Percentiles rank a stretch among this genome's conserved stretches.
These are phyloP conservation scores for Fomitopsis serialis DNA, from an alignment of 768 basidiomycete genomes.

Conservation along the genomic window DNA sequence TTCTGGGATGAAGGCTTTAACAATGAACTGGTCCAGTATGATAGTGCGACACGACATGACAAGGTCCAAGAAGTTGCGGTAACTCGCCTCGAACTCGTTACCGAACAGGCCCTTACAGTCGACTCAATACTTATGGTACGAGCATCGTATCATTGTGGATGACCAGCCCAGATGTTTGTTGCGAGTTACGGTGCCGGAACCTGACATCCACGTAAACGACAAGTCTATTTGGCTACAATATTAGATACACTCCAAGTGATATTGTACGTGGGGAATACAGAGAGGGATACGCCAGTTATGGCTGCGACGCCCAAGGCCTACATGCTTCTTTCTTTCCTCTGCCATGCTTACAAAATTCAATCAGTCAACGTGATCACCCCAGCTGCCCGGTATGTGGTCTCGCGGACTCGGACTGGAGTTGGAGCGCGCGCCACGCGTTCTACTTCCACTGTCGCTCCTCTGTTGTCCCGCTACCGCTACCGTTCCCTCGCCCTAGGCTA, in stretches of 20 bases:
- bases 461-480: not conserved
- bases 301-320: not conserved
- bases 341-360: not conserved
- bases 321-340: not conserved
- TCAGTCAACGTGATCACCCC: conserved; percentile 17
- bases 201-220: too few relatives aligned
- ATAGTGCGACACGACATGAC: too few relatives aligned
- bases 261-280: not conserved
- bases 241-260: not conserved
- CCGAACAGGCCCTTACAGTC: too few relatives aligned
- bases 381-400: conserved; percentile 15
- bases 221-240: not conserved
- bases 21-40: too few relatives aligned
- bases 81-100: too few relatives aligned
- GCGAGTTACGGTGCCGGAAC: too few relatives aligned
- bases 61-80: too few relatives aligned
- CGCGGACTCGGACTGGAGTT: not conserved
- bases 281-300: not conserved
- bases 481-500: not conserved
- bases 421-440: not conserved
- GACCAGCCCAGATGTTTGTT: too few relatives aligned
- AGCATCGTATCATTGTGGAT: too few relatives aligned
- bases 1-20: too few relatives aligned
- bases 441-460: not conserved
- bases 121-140: too few relatives aligned